Base-by-base conservation (phyloP, 306 rosid genomes). In the Albizia julibrissin region DNA sequence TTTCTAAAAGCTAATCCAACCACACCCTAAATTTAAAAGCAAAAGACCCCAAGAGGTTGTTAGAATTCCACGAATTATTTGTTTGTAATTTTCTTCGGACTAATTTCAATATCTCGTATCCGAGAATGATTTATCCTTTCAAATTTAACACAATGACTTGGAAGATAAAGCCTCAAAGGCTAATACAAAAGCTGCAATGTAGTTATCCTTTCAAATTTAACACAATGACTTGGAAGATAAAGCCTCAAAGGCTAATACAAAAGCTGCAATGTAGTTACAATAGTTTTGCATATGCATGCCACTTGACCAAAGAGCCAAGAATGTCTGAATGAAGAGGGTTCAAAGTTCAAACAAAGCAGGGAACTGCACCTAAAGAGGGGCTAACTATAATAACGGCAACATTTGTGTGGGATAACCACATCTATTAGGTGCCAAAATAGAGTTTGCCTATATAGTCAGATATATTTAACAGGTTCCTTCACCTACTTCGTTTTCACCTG, bases 391-490 rank as follows among this genome's bases (percentile, higher is more conserved):
- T 11, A 62, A 62, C 39, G 37, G 68, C 18, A 24, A 3, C 67
- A 29, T 26, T 62, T 24, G 37, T 13, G 37, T 12, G 37, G 21
- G 68, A 62, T 26, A 12, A 62, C 34, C 68, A 27, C 68, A 62
- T 26, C 37, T 13, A 27, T 3, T 26, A 27, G 18, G 37, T 37
- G 68, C 18, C 68, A 27, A 27, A 62, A 10, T 62, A 12, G 39
- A 14, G 39, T 26, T 24, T 27, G 21, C 29, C 4, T 65, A 29
- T 15, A 22, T 33, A 29, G 44, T 19, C 49, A 29, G 22, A 80
- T 59, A 61, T 21, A 74, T 64, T 72, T 76, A 76, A 65, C 64
- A n/a, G 31, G 8, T 34, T 72, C 18, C 80, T 43, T 72, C 31
- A 8, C 33, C 26, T 33, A 47, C 54, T 47, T 47, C 14, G 50